Evolutionary conservation across 2,329 filamentous ascomycete genomes (phyloP).

Genomic region (Ampelomyces quisqualis): DNA sequence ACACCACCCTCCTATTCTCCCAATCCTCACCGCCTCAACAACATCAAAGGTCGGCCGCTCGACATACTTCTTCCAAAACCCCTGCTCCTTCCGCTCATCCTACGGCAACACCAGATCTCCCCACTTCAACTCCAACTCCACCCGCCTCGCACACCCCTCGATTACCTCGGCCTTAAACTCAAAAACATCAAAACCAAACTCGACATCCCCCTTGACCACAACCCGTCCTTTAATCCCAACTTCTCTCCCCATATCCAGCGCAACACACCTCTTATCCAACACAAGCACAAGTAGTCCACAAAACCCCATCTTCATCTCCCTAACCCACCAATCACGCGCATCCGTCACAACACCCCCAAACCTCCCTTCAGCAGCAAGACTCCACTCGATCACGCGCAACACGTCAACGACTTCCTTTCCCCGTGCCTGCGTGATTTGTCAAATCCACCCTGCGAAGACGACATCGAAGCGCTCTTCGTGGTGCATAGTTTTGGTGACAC

Average conservation of each 20-base stretch:
- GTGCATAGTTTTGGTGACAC: conserved; percentile 10
- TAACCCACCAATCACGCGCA: conserved; percentile 18
- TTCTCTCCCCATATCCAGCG: conserved; percentile 12
- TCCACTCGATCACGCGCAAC: conserved; percentile 24
- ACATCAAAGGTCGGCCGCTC: conserved; percentile 27
- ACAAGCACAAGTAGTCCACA: conserved; percentile 29
- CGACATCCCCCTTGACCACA: conserved; percentile 13
- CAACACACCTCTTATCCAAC: conserved; percentile 21
- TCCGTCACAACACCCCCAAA: conserved; percentile 34
- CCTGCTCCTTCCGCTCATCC: conserved; percentile 24
- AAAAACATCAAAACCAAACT: conserved; percentile 30
- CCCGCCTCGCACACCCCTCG: conserved; percentile 26
- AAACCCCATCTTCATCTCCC: conserved; percentile 18
- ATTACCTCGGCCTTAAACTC: conserved; percentile 30
- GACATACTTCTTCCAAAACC: conserved; percentile 27
- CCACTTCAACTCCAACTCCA: conserved; percentile 26
- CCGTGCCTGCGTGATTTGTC: conserved; percentile 33
- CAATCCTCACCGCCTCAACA: conserved; percentile 18
- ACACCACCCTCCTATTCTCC: no score
- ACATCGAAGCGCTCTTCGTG: conserved; percentile 18
- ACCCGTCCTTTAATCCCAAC: conserved; percentile 29
- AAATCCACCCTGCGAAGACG: conserved; percentile 37
- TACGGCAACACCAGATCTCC: conserved; percentile 22
- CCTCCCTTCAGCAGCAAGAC: conserved; percentile 14
- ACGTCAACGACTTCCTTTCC: conserved; percentile 22